phyloP scores from a whole-genome alignment of 2,329 filamentous ascomycete genomes.

The Myriosclerotinia scirpicola region DNA sequence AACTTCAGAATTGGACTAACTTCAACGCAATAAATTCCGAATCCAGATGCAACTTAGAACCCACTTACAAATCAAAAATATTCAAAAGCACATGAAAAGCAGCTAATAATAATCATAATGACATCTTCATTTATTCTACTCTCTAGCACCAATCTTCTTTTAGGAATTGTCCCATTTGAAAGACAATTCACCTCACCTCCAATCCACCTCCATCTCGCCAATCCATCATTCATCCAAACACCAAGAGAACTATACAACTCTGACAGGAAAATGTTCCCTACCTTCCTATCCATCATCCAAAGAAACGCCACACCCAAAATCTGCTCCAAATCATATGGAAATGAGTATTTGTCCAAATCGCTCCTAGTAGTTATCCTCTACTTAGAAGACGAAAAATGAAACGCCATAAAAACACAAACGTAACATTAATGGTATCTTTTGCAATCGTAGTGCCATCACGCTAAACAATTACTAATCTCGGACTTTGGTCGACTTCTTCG shows the following conservation, averaged over 20 bases:
- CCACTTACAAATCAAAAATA: no score
- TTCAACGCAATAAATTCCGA: no score
- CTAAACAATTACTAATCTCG: constrained; percentile 39
- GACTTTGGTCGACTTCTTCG: constrained; percentile 70
- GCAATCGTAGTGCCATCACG: constrained; percentile 13
- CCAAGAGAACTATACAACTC: constrained; percentile 21
- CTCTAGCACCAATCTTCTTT: neutral
- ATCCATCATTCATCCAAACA: constrained; percentile 7
- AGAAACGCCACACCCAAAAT: constrained; percentile 14
- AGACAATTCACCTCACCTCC: neutral
- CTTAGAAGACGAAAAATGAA: constrained; percentile 8
- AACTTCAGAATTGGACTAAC: no score
- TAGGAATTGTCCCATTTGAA: constrained; percentile 5
- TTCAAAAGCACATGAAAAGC: neutral
- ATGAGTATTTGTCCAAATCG: constrained; percentile 16
- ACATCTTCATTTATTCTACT: constrained; percentile 8
- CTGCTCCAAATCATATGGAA: constrained; percentile 7
- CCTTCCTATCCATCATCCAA: constrained; percentile 13
- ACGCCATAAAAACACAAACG: constrained; percentile 17
- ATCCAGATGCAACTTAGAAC: no score
- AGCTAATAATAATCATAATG: constrained; percentile 2
- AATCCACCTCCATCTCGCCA: neutral
- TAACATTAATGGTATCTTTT: constrained; percentile 23
- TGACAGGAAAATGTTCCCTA: neutral
- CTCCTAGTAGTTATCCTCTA: constrained; percentile 16